These are phyloP conservation scores for Yarrowia divulgata DNA, from an alignment of 805 yeast genomes.

Conservation along the genomic window DNA sequence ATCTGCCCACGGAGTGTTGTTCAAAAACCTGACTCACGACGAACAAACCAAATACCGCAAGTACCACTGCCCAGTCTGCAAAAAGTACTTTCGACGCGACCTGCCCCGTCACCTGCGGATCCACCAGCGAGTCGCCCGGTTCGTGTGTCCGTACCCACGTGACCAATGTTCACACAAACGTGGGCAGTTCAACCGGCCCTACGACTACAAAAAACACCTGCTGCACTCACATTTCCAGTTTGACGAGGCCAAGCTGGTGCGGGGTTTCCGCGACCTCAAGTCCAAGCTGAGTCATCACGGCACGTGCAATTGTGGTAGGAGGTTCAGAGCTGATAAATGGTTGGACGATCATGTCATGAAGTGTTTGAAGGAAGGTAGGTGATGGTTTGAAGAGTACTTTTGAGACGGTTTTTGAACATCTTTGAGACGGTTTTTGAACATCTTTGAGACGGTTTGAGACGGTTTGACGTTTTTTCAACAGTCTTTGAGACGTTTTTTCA, in stretches of 20 bases:
- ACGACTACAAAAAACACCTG: slow-evolving; percentile 71
- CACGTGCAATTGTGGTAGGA: slow-evolving; percentile 60
- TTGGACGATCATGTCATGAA: slow-evolving; percentile 58
- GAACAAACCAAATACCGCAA: slow-evolving; percentile 41
- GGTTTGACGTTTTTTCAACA: too few species aligned
- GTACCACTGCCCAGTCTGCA: slow-evolving; percentile 59
- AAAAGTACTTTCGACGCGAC: slow-evolving; percentile 63
- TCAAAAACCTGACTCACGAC: slow-evolving; percentile 23
- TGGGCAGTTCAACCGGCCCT: slow-evolving; percentile 70
- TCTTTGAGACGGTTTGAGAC: too few species aligned
- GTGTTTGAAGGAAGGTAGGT: too few species aligned
- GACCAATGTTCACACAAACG: slow-evolving; percentile 64
- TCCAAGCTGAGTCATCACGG: slow-evolving; percentile 63
- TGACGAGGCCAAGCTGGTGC: slow-evolving; percentile 55
- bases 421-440: too few species aligned
- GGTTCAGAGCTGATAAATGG: slow-evolving; percentile 63
- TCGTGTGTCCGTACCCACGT: slow-evolving; percentile 64
- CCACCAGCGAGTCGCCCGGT: slow-evolving; percentile 64
- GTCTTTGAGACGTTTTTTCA: too few species aligned
- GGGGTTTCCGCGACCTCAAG: slow-evolving; percentile 58
- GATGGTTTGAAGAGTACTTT: too few species aligned
- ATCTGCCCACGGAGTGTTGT: slow-evolving; percentile 22
- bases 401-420: too few species aligned
- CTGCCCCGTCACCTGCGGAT: slow-evolving; percentile 68
- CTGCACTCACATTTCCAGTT: slow-evolving; percentile 66